These are phyloP conservation scores for Aspergillus ruber DNA, from an alignment of 2,329 filamentous ascomycete genomes.

Conservation along the genomic window DNA sequence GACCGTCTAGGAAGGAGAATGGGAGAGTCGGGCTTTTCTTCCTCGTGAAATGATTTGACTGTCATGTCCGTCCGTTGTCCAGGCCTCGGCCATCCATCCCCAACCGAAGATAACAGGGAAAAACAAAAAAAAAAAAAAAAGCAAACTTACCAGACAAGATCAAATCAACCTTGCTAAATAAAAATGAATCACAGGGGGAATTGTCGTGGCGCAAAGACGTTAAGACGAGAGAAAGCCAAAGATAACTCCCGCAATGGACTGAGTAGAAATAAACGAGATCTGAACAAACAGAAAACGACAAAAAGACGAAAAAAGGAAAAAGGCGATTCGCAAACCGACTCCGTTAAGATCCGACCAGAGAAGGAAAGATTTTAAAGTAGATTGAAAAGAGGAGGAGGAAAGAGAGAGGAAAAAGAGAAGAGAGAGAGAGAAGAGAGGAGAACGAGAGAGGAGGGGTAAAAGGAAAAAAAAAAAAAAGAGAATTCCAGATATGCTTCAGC, in stretches of 20 bases:
- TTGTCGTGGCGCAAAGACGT: constrained; percentile 15
- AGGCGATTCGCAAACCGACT: constrained; percentile 24
- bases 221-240: constrained; percentile 11
- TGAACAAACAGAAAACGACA: constrained; percentile 8
- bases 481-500: neutral
- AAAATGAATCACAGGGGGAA: constrained; percentile 11
- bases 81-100: neutral
- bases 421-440: constrained; percentile 11
- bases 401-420: constrained; percentile 5
- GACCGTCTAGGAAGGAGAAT: no score
- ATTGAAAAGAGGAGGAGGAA: constrained; percentile 9
- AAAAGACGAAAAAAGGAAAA: constrained; percentile 15
- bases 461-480: constrained; percentile 4
- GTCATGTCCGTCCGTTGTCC: neutral
- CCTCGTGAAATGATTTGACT: no score
- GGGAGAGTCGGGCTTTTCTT: neutral
- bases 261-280: constrained; percentile 10
- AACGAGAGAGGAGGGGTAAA: constrained; percentile 12
- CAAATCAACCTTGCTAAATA: constrained; percentile 11
- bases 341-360: constrained; percentile 22
- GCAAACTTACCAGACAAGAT: constrained; percentile 15
- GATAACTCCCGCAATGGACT: constrained; percentile 21
- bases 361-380: constrained; percentile 15
- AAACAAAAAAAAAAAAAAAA: constrained; percentile 1
- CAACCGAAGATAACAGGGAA: neutral